phyloP scores from a whole-genome alignment of 2,329 filamentous ascomycete species.

The Trichoderma oligosporum region DNA sequence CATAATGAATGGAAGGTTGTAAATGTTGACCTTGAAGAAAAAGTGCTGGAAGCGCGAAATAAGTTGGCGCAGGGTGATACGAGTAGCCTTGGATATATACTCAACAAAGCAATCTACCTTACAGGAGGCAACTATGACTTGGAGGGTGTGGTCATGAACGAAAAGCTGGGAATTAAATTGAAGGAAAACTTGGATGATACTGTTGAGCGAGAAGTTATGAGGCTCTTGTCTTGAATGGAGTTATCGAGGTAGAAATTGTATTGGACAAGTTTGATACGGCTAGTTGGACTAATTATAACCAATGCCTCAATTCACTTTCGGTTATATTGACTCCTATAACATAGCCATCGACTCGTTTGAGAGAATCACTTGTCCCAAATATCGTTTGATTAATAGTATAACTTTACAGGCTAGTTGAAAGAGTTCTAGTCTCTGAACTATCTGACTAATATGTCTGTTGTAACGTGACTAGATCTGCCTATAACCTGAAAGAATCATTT shows the following conservation, averaged over 20 bases:
- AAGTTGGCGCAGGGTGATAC: not conserved
- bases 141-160: slow-evolving; percentile 2
- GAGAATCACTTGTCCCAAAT: no score
- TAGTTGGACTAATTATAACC: no score
- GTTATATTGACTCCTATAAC: no score
- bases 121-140: not conserved
- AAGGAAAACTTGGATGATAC: not conserved
- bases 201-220: not conserved
- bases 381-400: no score
- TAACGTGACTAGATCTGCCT: no score
- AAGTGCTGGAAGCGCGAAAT: not conserved
- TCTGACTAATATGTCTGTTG: no score
- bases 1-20: not conserved
- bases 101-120: not conserved
- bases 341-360: no score
- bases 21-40: not conserved
- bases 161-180: not conserved
- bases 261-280: no score
- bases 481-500: not conserved
- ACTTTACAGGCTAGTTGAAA: no score
- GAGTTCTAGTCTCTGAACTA: no score
- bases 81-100: not conserved
- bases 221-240: not conserved
- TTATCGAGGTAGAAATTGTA: no score
- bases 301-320: no score